Evolutionary conservation across 2,329 filamentous ascomycete species (phyloP), one percentile per base, ranked within the genome.

Genomic region (Monilinia polystroma): DNA sequence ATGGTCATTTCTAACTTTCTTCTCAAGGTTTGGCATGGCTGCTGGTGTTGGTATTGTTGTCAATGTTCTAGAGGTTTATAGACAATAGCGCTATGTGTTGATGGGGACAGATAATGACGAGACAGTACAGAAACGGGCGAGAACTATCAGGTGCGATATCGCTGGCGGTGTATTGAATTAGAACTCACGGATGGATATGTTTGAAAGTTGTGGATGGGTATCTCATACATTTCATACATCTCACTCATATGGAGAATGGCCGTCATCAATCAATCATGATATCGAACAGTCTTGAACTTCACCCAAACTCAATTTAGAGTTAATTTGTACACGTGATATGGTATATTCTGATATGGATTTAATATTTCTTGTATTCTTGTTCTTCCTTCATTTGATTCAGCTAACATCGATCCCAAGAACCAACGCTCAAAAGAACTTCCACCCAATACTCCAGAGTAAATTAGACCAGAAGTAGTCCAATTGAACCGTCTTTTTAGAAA

Each of bases 381-480:
- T 60, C 45, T 38, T 26, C 12, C n/a, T 38, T 38, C 29, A 23
- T 35, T 60, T 14, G 23, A 38, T 20, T 38, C 45, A 49, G 32
- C 43, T 43, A 5, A 29, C 47, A 18, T 32, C 10, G 16, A 47
- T 59, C 16, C 41, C 23, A 18, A 49, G 6, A 11, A 47, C 43
- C 20, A 38, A 29, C 4, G 20, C n/a, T 11, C 16, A 38, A 51
- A 38, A 23, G 20, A 11, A 51, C 29, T 12, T 26, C 29, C 58
- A 60, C 23, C 29, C 58, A 23, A 60, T 60, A 60, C 29, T 60
- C 58, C 58, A 59, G 45, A 60, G 45, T 51, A 60, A 60, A 38
- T 45, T 26, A 51, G 20, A 60, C 23, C n/a, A 38, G 8, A 38
- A 51, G 16, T 23, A 38, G 5, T 2, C 45, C 29, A 23, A 38